These are phyloP conservation scores for Ramalina intermedia DNA, from an alignment of 495 filamentous ascomycete genomes.

Conservation along the genomic window DNA sequence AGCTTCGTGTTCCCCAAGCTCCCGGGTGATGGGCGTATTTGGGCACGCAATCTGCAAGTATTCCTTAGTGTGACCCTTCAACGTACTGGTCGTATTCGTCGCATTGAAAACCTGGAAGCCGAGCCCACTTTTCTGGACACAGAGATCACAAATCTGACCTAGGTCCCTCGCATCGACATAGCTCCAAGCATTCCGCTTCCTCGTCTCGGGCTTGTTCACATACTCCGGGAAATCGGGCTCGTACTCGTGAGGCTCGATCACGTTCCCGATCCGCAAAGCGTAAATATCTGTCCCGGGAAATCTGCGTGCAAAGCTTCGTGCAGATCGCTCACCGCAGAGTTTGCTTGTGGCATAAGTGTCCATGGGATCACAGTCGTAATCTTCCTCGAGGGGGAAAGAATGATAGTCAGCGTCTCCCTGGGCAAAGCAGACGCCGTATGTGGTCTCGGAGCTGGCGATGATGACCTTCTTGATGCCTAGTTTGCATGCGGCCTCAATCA, in stretches of 20 bases:
- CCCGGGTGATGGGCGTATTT: conserved; percentile 30
- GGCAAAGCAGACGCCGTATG: conserved; percentile 44
- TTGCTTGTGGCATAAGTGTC: conserved; percentile 47
- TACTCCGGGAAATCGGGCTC: conserved; percentile 32
- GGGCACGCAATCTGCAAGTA: conserved; percentile 35
- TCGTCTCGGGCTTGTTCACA: conserved; percentile 30
- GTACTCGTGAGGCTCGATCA: conserved; percentile 47
- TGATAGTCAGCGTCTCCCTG: conserved; percentile 41
- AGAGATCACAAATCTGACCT: conserved; percentile 41
- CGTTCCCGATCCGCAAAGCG: conserved; percentile 40
- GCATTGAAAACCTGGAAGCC: conserved; percentile 50
- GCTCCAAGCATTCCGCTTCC: conserved; percentile 42
- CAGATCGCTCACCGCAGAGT: conserved; percentile 40
- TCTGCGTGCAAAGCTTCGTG: conserved; percentile 38
- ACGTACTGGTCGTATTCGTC: conserved; percentile 43
- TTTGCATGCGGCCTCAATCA: conserved; percentile 46
- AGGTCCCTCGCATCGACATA: conserved; percentile 47
- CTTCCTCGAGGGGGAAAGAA: conserved; percentile 41
- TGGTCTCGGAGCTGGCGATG: conserved; percentile 40
- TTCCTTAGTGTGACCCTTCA: conserved; percentile 27
- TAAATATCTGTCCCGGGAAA: conserved; percentile 42
- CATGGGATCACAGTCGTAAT: conserved; percentile 38
- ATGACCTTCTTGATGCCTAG: conserved; percentile 47
- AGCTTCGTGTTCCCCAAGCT: conserved; percentile 40
- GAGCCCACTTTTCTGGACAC: conserved; percentile 32